A percentile compares a stretch with the other conserved stretches of the same genome.
Evolutionary conservation across 2,329 filamentous ascomycete species (phyloP).

Genomic region (Fusarium globosum): DNA sequence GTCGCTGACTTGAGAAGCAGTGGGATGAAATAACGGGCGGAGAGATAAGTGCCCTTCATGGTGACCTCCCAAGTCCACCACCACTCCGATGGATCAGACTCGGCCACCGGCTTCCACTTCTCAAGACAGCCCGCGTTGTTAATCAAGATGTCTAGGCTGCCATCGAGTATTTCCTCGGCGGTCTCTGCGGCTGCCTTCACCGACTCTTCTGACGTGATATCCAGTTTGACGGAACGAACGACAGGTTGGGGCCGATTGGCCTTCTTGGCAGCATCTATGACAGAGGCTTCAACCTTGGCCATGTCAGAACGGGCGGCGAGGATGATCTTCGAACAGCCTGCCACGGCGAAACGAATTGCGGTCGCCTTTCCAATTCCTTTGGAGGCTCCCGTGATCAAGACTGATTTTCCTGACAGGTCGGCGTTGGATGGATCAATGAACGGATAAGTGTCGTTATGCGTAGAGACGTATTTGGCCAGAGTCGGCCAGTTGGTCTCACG

Average conservation of each 20-base stretch:
- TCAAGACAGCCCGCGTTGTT: slow-evolving; percentile 58
- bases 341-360: slow-evolving; percentile 64
- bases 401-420: slow-evolving; percentile 52
- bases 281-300: slow-evolving; percentile 45
- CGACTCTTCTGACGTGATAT: slow-evolving; percentile 50
- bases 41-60: slow-evolving; percentile 59
- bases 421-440: slow-evolving; percentile 58
- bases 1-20: slow-evolving; percentile 50
- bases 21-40: slow-evolving; percentile 61
- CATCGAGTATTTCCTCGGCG: slow-evolving; percentile 44
- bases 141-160: slow-evolving; percentile 55
- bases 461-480: not conserved
- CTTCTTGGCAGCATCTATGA: slow-evolving; percentile 49
- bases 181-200: slow-evolving; percentile 45
- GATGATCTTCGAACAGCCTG: slow-evolving; percentile 62
- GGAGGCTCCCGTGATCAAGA: slow-evolving; percentile 20
- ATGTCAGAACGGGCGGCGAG: slow-evolving; percentile 62
- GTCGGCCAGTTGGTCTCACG: not conserved
- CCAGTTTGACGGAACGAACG: slow-evolving; percentile 55
- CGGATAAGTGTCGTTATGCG: slow-evolving; percentile 53
- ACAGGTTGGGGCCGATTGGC: slow-evolving; percentile 45
- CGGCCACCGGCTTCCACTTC: slow-evolving; percentile 47
- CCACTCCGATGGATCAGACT: slow-evolving; percentile 55
- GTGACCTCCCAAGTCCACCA: slow-evolving; percentile 62
- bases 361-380: slow-evolving; percentile 56